phyloP scores from a whole-genome alignment of 108 stramenopile genomes.

The Skeletonema potamos region DNA sequence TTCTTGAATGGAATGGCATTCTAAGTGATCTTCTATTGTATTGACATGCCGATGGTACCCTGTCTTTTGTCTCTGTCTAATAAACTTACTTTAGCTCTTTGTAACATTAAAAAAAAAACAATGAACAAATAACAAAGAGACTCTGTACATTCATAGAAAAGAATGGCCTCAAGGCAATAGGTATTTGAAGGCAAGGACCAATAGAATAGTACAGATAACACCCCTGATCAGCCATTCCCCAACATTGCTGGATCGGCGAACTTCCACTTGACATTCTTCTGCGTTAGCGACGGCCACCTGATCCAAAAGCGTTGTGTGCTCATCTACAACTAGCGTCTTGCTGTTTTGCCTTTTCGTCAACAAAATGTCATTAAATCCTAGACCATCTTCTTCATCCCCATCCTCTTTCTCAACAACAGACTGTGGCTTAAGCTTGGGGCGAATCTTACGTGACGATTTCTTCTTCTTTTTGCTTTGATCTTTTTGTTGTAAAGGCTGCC shows the following conservation, averaged over 20 bases:
- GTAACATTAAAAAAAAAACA: too few relatives aligned
- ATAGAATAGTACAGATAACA: not conserved
- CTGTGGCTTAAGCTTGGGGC: not conserved
- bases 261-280: not conserved
- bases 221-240: not conserved
- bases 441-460: not conserved
- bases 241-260: not conserved
- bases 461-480: not conserved
- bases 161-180: not conserved
- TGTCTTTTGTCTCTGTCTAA: not conserved
- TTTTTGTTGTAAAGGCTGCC: not conserved
- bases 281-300: not conserved
- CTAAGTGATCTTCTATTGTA: not conserved
- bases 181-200: not conserved
- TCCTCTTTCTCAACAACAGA: not conserved
- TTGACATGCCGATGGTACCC: not conserved
- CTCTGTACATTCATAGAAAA: not conserved
- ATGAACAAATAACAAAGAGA: too few relatives aligned
- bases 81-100: conserved; percentile 12
- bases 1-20: conserved; percentile 54
- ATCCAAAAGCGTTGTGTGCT: not conserved
- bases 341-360: not conserved
- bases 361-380: not conserved
- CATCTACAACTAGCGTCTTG: not conserved
- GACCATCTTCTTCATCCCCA: not conserved